Evolutionary conservation across 345 rosid species (phyloP).

Genomic region (Salix udensis): DNA sequence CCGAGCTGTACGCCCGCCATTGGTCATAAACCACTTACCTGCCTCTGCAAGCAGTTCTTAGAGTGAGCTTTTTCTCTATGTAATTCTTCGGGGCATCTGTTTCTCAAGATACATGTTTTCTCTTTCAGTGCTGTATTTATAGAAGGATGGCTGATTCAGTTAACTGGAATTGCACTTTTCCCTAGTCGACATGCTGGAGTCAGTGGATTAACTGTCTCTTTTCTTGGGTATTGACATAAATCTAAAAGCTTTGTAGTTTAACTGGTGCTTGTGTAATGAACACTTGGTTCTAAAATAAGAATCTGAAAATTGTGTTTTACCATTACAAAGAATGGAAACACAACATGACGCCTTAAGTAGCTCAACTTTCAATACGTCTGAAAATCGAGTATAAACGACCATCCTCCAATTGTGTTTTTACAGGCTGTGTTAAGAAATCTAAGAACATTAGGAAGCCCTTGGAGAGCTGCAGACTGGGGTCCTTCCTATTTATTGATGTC

Average conservation of each 20-base stretch:
- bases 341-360: neutral
- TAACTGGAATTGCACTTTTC: neutral
- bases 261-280: neutral
- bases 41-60: slow-evolving; percentile 30
- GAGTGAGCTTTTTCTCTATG: neutral
- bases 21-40: slow-evolving; percentile 52
- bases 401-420: neutral
- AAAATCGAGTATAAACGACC: neutral
- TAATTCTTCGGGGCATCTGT: neutral
- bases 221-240: neutral
- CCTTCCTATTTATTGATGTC: neutral
- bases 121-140: neutral
- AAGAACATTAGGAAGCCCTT: neutral
- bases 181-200: neutral
- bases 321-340: neutral
- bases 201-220: neutral
- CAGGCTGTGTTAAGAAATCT: neutral
- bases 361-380: neutral
- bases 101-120: neutral
- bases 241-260: neutral
- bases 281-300: neutral
- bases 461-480: slow-evolving; percentile 5
- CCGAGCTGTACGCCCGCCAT: slow-evolving; percentile 52
- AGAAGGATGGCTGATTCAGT: neutral
- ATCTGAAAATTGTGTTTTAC: neutral